Percentiles rank a stretch among this genome's conserved stretches.
Evolutionary conservation across 1,139 yeast genomes (phyloP).

Genomic region (Suhomyces ambrosiae): DNA sequence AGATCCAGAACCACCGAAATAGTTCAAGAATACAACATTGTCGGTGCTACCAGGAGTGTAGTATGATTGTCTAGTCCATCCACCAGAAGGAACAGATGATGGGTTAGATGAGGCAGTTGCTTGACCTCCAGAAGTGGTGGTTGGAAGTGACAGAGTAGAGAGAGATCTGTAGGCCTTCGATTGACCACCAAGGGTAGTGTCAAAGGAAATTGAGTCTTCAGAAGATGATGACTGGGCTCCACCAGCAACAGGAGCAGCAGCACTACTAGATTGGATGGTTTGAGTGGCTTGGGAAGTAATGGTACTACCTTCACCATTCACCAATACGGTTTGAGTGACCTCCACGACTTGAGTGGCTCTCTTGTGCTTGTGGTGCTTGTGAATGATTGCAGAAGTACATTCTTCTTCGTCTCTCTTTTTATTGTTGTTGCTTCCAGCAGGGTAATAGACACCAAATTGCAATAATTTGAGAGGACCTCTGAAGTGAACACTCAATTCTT

Average conservation of each 20-base stretch:
- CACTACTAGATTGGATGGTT: conserved; percentile 30
- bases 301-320: conserved; percentile 56
- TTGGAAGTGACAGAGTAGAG: conserved; percentile 16
- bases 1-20: conserved; percentile 30
- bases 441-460: conserved; percentile 67
- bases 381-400: conserved; percentile 40
- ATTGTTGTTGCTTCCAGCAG: conserved; percentile 36
- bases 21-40: conserved; percentile 30
- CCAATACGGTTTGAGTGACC: conserved; percentile 75
- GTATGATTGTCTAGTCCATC: conserved; percentile 30
- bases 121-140: conserved; percentile 13
- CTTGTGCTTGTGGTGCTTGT: conserved; percentile 66
- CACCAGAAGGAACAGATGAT: conserved; percentile 19
- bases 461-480: conserved; percentile 72
- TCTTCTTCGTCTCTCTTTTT: conserved; percentile 39
- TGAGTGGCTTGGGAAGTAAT: conserved; percentile 28
- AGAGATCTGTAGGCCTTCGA: conserved; percentile 18
- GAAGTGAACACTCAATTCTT: conserved; percentile 75
- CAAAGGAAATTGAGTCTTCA: conserved; percentile 15
- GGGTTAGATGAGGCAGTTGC: conserved; percentile 14
- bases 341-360: conserved; percentile 62
- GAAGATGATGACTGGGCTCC: too few relatives aligned
- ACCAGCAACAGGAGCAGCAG: conserved; percentile 8
- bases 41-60: conserved; percentile 28
- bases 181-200: conserved; percentile 13